Conservation (phyloP, 305 asterid genomes). For the Fraxinus platypoda region DNA sequence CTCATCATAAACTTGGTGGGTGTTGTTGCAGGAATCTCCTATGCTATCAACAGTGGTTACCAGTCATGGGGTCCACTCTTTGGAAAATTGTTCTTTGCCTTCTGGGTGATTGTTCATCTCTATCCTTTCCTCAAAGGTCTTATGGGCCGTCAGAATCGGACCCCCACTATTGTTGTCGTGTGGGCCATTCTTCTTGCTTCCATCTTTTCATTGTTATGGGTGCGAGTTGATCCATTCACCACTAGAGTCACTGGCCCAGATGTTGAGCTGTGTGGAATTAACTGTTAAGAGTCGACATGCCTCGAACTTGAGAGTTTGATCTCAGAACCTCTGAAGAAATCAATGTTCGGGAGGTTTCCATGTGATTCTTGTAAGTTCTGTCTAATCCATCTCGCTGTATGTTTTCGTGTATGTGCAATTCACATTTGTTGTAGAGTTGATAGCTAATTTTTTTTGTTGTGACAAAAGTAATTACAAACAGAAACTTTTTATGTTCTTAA, state of each 20-base stretch:
- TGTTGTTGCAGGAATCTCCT: constrained; percentile 86
- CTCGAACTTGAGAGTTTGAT: not conserved
- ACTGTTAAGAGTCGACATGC: constrained; percentile 43
- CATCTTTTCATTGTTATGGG: constrained; percentile 86
- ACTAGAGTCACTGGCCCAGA: constrained; percentile 82
- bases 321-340: not conserved
- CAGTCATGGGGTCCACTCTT: constrained; percentile 96
- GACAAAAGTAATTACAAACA: constrained; percentile 6
- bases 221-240: constrained; percentile 84
- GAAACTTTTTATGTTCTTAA: not conserved
- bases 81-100: constrained; percentile 87
- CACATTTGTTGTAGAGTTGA: constrained; percentile 30
- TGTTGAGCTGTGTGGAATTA: constrained; percentile 72
- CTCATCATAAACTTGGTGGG: constrained; percentile 84
- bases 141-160: constrained; percentile 91
- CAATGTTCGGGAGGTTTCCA: constrained; percentile 7
- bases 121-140: constrained; percentile 96
- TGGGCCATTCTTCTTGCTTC: constrained; percentile 97
- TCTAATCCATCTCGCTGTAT: not conserved
- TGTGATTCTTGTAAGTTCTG: constrained; percentile 10
- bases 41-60: constrained; percentile 88
- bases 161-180: constrained; percentile 90
- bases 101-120: constrained; percentile 97
- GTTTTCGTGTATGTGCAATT: constrained; percentile 28
- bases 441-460: constrained; percentile 16